Base-by-base conservation (phyloP, 2,329 filamentous ascomycete genomes). In the Graphilbum fragrans region DNA sequence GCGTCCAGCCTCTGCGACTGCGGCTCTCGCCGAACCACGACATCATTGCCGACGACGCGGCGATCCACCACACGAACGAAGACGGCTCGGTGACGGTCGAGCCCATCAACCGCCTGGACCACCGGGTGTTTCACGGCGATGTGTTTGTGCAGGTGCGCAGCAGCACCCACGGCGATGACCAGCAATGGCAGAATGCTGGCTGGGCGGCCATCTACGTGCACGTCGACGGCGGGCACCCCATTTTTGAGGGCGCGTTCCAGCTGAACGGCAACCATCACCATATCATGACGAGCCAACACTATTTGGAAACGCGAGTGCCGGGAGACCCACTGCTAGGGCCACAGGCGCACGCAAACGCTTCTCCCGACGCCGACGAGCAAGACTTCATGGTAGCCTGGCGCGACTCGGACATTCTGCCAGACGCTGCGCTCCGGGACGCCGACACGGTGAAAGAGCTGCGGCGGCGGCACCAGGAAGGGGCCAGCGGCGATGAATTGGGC, bases 351-450 rank as follows among this genome's bases (percentile, higher is more conserved):
- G 68, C 8, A 16, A 16, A 9, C 65, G 53, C 56, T 5, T 72
- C 79, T 22, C 84, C 93, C 46, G 82, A 77, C 54, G 7, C 20
- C 22, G 67, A 65, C 12, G 53, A 55, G 5, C 72, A 79, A 25
- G 84, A 94, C 46, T 82, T 76, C 55, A 92, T 98, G 88, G 70
- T 95, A 29, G 72, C 95, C 1, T 96, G 86, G 72, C 77, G 88
- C 49, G 88, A 96, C 56, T 94, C 87, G 22, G 92, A 98, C 58
- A 77, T 95, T 54, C 58, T 65, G 25, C 52, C 58, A 17, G 52
- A 56, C 12, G 33, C 32, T 12, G 38, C 53, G 47, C 54, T 54
- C n/a, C 59, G 63, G 31, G 72, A 73, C 41, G 61, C 66, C 19
- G n/a, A 34, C 16, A 39, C 34, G 17, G 10, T 32, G n/a, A 17